Base-by-base conservation (phyloP, 768 basidiomycete species). In the Hypsizygus marmoreus region DNA sequence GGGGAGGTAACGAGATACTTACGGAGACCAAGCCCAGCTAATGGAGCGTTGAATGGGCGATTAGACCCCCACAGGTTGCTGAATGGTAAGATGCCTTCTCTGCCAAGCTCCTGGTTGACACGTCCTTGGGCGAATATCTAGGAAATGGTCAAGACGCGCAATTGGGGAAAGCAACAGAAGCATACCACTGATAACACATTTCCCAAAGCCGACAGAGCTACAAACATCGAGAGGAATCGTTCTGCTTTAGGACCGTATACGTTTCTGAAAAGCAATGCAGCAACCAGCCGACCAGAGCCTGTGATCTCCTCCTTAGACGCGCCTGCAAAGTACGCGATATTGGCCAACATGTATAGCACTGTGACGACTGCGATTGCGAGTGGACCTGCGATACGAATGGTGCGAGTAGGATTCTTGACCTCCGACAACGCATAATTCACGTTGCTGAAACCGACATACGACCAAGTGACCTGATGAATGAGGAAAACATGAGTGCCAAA, bases 361-460 rank as follows among this genome's bases (percentile, higher is more conserved):
- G 82, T 69, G 16, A 84, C 78, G n/a, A 74, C 66, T 6, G 59
- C 47, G 45, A 88, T 74, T 0, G 83, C 84, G 3, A 83, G 62
- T 6, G 86, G 82, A 3, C 79, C 83, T 0, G 86, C 84, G 14
- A 74, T 70, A 45, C 76, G 77, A 54, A 89, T 68, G 0, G 84
- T 86, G 17, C 76, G 72, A 4, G 76, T 64, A 0, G 86, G 87
- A 45, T 86, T 69, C 36, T 73, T 72, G 8, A 85, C 71, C 47
- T 88, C 85, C 2, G 77, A 75, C 10, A 87, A 67, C 0, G 79
- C 81, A 54, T 86, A 87, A 59, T 87, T 86, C 22, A 77, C 81
- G 50, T 83, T 85, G 25, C 75, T 78, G 62, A 81, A 88, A 1
- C 86, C 85, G 29, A 74, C 70, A 56, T 76, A 84, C 76, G 16